Percentiles rank a stretch among this genome's conserved stretches.
These are phyloP conservation scores for Crithidia thermophila DNA, from an alignment of 208 protist genomes.

Conservation along the genomic window DNA sequence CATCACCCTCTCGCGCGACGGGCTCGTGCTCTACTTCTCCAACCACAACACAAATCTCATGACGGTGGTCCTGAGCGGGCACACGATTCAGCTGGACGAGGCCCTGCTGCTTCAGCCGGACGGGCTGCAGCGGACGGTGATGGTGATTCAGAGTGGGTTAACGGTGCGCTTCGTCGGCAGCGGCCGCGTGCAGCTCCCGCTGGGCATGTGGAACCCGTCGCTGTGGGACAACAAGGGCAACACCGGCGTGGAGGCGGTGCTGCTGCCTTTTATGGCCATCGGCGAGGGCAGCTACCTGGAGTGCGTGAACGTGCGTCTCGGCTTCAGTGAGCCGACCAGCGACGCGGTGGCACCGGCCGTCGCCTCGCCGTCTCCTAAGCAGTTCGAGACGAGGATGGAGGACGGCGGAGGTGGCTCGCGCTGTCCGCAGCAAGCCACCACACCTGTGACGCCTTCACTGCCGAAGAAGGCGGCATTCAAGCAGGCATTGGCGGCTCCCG, in stretches of 20 bases:
- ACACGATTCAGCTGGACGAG: conserved; percentile 54
- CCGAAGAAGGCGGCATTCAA: too few species aligned
- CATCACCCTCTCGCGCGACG: conserved; percentile 37
- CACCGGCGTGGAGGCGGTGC: conserved; percentile 40
- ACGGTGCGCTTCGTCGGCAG: conserved; percentile 65
- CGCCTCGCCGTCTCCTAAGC: too few species aligned
- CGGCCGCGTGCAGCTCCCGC: conserved; percentile 63
- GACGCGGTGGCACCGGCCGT: not conserved
- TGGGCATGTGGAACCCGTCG: conserved; percentile 24
- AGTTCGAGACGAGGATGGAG: too few species aligned
- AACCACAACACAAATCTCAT: conserved; percentile 72
- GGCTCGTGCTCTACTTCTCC: conserved; percentile 69
- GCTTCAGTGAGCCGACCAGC: conserved; percentile 32
- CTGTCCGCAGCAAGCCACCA: too few species aligned
- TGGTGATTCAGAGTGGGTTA: conserved; percentile 70
- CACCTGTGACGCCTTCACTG: too few species aligned
- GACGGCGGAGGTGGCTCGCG: too few species aligned
- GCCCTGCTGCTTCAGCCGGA: conserved; percentile 27
- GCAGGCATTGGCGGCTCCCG: too few species aligned
- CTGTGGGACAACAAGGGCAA: conserved; percentile 33
- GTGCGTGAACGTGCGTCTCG: conserved; percentile 53
- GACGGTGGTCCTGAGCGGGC: conserved; percentile 63
- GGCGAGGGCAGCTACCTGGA: conserved; percentile 79
- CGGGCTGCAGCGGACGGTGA: conserved; percentile 41
- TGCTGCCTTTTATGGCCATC: conserved; percentile 73